Evolutionary conservation across 164 flowering plant genomes (phyloP).

Genomic region (Buxus sempervirens): DNA sequence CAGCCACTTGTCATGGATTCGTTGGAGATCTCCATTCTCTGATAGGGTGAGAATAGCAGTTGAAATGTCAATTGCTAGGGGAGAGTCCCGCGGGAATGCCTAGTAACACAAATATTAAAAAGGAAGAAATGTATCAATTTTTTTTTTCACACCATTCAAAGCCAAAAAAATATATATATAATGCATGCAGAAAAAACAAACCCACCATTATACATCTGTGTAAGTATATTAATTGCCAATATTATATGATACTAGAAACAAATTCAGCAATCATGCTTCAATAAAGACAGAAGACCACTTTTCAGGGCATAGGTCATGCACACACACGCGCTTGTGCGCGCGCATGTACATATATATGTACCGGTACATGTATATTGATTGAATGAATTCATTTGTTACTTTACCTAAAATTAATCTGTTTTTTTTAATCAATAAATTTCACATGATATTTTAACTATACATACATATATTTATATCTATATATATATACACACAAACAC

Average conservation of each 20-base stretch:
- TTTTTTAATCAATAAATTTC: no score
- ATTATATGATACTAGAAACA: not conserved
- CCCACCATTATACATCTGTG: not conserved
- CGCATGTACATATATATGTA: no score
- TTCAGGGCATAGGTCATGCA: not conserved
- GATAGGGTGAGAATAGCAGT: conserved; percentile 48
- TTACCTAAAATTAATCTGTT: no score
- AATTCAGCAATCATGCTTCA: not conserved
- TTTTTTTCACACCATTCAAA: not conserved
- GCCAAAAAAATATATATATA: not conserved
- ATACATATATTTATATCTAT: no score
- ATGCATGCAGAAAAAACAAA: not conserved
- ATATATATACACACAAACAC: no score
- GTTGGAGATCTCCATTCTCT: conserved; percentile 63
- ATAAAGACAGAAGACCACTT: not conserved
- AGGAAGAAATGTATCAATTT: not conserved
- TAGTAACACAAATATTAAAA: conserved; percentile 5
- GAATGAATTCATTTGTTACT: no score
- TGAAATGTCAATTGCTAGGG: conserved; percentile 49
- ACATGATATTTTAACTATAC: no score
- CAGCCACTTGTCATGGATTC: conserved; percentile 64
- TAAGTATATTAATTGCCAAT: not conserved
- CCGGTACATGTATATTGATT: no score
- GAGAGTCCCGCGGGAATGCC: conserved; percentile 66
- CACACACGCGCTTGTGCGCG: no score